phyloP scores from a whole-genome alignment of 176 grass and related monocot species.

The Zea luxurians region DNA sequence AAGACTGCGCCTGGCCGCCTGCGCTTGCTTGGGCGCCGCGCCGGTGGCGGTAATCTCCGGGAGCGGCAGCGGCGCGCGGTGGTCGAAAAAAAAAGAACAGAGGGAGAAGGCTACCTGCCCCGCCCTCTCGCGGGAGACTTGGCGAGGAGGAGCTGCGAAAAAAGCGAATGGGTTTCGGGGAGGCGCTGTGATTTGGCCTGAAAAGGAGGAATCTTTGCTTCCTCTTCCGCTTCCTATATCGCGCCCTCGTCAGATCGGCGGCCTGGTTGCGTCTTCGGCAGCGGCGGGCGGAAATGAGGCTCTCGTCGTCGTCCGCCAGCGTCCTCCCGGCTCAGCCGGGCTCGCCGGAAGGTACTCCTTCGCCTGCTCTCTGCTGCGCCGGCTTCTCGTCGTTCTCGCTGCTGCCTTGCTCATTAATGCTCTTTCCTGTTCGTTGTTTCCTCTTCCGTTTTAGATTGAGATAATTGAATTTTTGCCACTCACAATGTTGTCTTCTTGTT shows the following conservation, averaged over 20 bases:
- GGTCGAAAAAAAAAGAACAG: not conserved
- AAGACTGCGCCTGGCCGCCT: not conserved
- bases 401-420: constrained; percentile 10
- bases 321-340: constrained; percentile 37
- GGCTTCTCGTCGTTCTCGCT: not conserved
- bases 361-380: not conserved
- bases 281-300: constrained; percentile 35
- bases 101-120: too few relatives aligned
- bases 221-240: constrained; percentile 27
- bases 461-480: too few relatives aligned
- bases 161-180: constrained; percentile 58
- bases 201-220: constrained; percentile 68
- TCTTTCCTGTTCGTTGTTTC: constrained; percentile 26
- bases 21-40: not conserved
- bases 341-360: constrained; percentile 51
- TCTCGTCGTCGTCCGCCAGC: constrained; percentile 53
- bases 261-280: not conserved
- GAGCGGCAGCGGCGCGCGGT: not conserved
- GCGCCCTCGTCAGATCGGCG: constrained; percentile 39
- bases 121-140: constrained; percentile 6
- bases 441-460: not conserved
- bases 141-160: constrained; percentile 28
- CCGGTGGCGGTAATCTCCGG: not conserved
- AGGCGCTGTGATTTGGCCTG: constrained; percentile 56
- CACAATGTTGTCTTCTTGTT: too few relatives aligned